These are phyloP conservation scores for Diplotaxis tenuifolia DNA, from an alignment of 345 rosid species.

Conservation along the genomic window DNA sequence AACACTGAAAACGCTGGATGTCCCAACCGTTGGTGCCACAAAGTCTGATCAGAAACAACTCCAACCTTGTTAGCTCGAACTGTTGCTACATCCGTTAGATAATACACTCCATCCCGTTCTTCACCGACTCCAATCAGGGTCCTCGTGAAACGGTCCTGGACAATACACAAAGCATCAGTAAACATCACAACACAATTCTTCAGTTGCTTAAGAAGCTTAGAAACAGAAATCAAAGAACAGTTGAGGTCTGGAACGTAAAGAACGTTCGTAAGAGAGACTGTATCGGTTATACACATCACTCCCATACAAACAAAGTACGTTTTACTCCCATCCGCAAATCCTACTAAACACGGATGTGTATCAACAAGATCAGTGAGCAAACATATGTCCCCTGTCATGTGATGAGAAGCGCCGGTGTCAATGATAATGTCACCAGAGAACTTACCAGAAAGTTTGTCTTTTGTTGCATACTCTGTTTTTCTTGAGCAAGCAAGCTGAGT, in stretches of 20 bases:
- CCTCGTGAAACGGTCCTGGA: not conserved
- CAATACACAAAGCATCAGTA: not conserved
- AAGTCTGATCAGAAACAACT: not conserved
- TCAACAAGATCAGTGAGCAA: too few species aligned
- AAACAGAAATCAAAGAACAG: not conserved
- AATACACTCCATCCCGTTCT: not conserved
- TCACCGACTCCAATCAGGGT: not conserved
- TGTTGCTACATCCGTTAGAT: not conserved
- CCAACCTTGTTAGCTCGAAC: not conserved
- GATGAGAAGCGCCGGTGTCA: too few species aligned
- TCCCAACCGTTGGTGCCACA: not conserved
- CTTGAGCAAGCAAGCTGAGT: not conserved
- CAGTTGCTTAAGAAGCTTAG: not conserved
- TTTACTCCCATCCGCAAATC: too few species aligned
- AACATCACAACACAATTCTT: not conserved
- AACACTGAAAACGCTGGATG: not conserved
- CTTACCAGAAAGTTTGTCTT: not conserved
- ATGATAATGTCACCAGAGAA: too few species aligned
- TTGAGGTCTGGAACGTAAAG: not conserved
- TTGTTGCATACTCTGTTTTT: not conserved
- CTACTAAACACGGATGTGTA: too few species aligned
- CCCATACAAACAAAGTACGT: too few species aligned
- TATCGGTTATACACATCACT: too few species aligned
- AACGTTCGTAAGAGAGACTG: too few species aligned
- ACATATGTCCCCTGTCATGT: too few species aligned